Base-by-base conservation (phyloP, 2,329 filamentous ascomycete genomes). In the Amauroascus verrucosus region DNA sequence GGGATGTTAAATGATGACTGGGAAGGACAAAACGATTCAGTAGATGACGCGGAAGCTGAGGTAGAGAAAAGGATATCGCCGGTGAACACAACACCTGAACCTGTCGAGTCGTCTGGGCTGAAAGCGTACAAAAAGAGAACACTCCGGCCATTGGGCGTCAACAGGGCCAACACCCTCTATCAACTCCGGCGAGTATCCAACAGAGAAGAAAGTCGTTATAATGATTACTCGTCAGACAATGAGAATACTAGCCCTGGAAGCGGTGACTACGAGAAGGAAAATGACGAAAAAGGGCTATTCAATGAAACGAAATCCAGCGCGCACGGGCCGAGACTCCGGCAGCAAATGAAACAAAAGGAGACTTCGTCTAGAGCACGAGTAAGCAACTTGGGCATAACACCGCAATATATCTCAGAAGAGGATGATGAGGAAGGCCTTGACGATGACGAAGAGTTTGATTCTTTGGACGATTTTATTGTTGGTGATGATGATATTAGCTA, bases 381-480 rank as follows among this genome's bases (percentile, higher is more conserved):
- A 22, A 20, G 28, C 28, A 37, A 33, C 16, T 20, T 30, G 26
- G 46, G 30, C 13, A 33, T 46, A 28, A 22, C 41, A 6, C 11
- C 18, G 11, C 40, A 38, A 28, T 38, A 51, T 26, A 26, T 30
- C 5, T 46, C 38, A 13, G 50, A 52, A 46, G 33, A 37, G 6
- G 46, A 48, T 14, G 40, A 35, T 9, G 11, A 38, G 26, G 28
- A 30, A 6, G 58, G 35, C 56, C 57, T 9, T 49, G 63, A 67
- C 59, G 64, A 59, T 49, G 64, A 67, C 59, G 64, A 64, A 47
- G 55, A 54, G 24, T 66, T 65, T 46, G 61, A 69, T 54, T 72
- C 69, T 40, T 58, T 72, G 32, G 66, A 70, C 26, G 69, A 66
- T 50, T 72, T 71, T 50, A 67, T 72, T 58, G 65, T 70, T 55